Conservation (phyloP, 805 yeast genomes). For the Starmerella vitae region DNA sequence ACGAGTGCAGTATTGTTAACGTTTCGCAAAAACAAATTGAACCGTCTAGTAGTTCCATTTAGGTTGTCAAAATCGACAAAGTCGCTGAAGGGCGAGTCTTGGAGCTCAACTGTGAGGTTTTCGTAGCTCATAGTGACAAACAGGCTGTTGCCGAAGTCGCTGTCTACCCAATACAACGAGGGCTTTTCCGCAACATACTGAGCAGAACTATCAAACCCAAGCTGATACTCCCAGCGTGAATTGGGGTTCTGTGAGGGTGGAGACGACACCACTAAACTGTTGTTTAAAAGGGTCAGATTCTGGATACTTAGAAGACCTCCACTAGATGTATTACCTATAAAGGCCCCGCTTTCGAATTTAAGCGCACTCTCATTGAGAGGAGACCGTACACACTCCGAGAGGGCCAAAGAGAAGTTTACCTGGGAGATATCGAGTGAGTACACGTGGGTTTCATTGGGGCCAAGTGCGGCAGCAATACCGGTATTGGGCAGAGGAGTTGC, state of each 20-base stretch:
- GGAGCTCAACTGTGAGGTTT: constrained; percentile 9
- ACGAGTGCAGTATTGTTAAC: not conserved
- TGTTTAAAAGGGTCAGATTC: constrained; percentile 7
- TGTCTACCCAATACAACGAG: constrained; percentile 41
- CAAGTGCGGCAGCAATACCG: constrained; percentile 24
- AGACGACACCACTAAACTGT: constrained; percentile 4
- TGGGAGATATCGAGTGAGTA: constrained; percentile 17
- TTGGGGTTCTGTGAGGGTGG: constrained; percentile 2
- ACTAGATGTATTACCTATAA: constrained; percentile 8
- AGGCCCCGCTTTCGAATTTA: constrained; percentile 5
- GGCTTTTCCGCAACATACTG: constrained; percentile 10
- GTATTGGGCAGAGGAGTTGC: constrained; percentile 12
- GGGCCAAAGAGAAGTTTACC: constrained; percentile 3
- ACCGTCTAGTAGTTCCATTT: constrained; percentile 9
- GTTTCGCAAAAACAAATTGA: constrained; percentile 9
- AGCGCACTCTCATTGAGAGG: constrained; percentile 5
- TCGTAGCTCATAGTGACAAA: constrained; percentile 35
- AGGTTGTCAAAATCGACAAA: constrained; percentile 7
- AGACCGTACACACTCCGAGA: constrained; percentile 14
- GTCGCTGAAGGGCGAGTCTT: constrained; percentile 10
- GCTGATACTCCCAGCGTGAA: constrained; percentile 43
- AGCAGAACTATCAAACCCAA: constrained; percentile 41
- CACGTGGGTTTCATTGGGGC: constrained; percentile 25
- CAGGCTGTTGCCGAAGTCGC: constrained; percentile 56
- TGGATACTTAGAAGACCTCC: constrained; percentile 15